Base-by-base conservation (phyloP, 106 monocot species). In the Dendrobium huoshanense region DNA sequence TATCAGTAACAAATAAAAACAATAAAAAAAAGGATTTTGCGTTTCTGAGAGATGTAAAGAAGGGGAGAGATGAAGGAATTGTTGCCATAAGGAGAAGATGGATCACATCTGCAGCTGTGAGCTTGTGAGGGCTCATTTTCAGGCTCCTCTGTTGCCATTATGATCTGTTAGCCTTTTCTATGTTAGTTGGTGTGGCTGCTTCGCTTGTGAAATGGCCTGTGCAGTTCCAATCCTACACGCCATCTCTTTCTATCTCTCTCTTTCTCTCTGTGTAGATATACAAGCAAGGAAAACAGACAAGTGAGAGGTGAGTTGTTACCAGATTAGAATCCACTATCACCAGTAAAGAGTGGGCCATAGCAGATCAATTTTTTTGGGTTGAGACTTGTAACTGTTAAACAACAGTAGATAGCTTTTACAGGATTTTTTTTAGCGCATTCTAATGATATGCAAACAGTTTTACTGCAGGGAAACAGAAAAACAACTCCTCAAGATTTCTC, bases 161-260 rank as follows among this genome's bases (percentile, higher is more conserved):
- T 73, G 73, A 73, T 27, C 19, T 73, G 41, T 73, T 31, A 68
- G 29, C 29, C 59, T 68, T 31, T 31, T 31, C 29, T 68, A 11
- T 20, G 24, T 68, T 68, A 29, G 68, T 19, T 29, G 68, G 68
- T 31, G 68, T 2, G 68, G 68, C 73, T 73, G 41, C 73, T 41
- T 42, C 31, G 73, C 41, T 73, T 16, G 41, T 73, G 41, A 41
- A 42, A 40, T 42, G 16, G 73, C 41, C 41, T 31, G 41, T 29
- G 73, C 73, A 73, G 73, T 73, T 25, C 41, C 27, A 73, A 18
- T 73, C 73, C 73, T 19, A 73, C 73, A 73, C 73, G 73, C 73
- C 41, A 73, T 41, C 40, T 73, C 73, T 42, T 11, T 73, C 73
- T 27, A 10, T 73, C 42, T 68, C 24, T 68, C 59, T 59, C 59